phyloP scores from a whole-genome alignment of 495 filamentous ascomycete genomes.

The Neurospora intermedia region DNA sequence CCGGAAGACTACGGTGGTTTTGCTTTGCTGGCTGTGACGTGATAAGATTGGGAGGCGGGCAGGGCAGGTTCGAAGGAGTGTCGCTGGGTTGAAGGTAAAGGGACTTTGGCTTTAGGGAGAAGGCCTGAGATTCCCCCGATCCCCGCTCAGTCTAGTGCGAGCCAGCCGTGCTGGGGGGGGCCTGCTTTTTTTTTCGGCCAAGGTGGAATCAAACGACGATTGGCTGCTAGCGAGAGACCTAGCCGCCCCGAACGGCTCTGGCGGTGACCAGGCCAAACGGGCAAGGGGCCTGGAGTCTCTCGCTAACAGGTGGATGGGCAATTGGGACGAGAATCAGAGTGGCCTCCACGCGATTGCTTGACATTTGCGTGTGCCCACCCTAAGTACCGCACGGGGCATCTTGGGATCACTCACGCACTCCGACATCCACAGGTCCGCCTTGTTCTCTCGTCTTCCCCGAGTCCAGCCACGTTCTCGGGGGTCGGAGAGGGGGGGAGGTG shows the following conservation, averaged over 20 bases:
- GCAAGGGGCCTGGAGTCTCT: slow-evolving; percentile 8
- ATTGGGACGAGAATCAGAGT: neutral
- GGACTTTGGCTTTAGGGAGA: slow-evolving; percentile 12
- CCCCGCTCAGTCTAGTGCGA: slow-evolving; percentile 15
- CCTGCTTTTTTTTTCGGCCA: slow-evolving; percentile 12
- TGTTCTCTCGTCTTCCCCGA: neutral
- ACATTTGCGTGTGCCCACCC: slow-evolving; percentile 1
- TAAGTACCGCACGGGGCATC: neutral
- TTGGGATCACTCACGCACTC: neutral
- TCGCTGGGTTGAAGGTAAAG: slow-evolving; percentile 18
- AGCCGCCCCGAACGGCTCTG: slow-evolving; percentile 4
- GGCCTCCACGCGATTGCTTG: neutral
- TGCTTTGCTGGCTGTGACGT: slow-evolving; percentile 27
- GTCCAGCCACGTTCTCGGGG: neutral
- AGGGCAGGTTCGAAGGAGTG: slow-evolving; percentile 11
- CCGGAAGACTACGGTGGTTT: slow-evolving; percentile 3
- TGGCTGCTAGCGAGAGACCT: slow-evolving; percentile 13
- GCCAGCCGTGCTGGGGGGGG: slow-evolving; percentile 12
- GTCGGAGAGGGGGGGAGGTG: neutral
- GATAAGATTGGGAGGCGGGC: slow-evolving; percentile 12
- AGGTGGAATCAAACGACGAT: slow-evolving; percentile 11
- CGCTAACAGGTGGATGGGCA: slow-evolving; percentile 13
- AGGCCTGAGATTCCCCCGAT: slow-evolving; percentile 12
- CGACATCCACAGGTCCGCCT: neutral
- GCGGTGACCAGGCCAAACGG: neutral